phyloP scores from a whole-genome alignment of 805 yeast genomes.

The Barnettozyma sucrosica region DNA sequence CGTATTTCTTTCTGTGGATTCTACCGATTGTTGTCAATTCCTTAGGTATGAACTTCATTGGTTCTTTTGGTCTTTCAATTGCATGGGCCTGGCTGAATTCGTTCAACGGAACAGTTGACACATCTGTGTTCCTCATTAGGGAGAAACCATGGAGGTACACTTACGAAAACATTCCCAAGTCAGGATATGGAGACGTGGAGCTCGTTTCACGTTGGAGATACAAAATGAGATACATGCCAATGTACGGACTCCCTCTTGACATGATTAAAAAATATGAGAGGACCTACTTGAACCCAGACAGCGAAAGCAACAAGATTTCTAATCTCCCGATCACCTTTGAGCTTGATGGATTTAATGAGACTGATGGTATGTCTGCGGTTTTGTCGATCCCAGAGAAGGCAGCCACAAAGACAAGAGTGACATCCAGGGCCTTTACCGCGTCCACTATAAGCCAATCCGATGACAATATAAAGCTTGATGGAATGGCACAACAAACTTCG shows the following conservation, averaged over 20 bases:
- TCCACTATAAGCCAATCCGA: not conserved
- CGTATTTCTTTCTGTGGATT: conserved; percentile 76
- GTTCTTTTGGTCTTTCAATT: conserved; percentile 57
- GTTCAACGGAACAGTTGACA: conserved; percentile 71
- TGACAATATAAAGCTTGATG: not conserved
- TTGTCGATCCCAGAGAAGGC: conserved; percentile 1
- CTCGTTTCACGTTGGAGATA: conserved; percentile 35
- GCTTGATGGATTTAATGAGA: not conserved
- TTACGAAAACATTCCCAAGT: conserved; percentile 23
- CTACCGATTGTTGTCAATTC: conserved; percentile 69
- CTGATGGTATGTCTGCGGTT: not conserved
- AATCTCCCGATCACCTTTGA: conserved; percentile 1
- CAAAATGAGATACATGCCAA: conserved; percentile 36
- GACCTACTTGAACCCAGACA: not conserved
- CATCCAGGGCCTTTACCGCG: not conserved
- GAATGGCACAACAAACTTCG: not conserved
- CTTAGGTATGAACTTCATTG: conserved; percentile 44
- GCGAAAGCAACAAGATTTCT: not conserved
- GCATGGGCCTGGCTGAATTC: conserved; percentile 77
- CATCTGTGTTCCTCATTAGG: conserved; percentile 66
- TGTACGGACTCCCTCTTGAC: conserved; percentile 37
- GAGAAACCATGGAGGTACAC: conserved; percentile 73
- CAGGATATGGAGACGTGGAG: conserved; percentile 21
- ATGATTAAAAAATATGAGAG: conserved; percentile 3
- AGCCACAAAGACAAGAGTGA: not conserved